Conservation (phyloP, 106 monocot genomes). For the Chionographis japonica region DNA sequence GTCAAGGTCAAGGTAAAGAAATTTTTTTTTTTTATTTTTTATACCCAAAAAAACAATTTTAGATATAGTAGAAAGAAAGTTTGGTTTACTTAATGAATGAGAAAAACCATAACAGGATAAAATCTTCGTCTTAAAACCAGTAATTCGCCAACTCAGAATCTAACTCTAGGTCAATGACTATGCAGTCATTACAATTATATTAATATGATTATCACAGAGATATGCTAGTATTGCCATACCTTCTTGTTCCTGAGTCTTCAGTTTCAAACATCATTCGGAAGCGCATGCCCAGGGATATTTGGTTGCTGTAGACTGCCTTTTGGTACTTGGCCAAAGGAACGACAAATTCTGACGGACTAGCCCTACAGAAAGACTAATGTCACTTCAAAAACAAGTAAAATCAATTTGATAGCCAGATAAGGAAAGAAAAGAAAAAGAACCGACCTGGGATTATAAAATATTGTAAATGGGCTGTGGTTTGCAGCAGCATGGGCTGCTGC, state of each 20-base stretch:
- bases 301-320: slow-evolving; percentile 57
- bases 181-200: background rate
- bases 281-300: slow-evolving; percentile 74
- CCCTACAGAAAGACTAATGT: slow-evolving; percentile 31
- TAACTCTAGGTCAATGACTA: too few relatives aligned
- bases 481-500: slow-evolving; percentile 84
- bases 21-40: too few relatives aligned
- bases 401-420: background rate
- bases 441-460: slow-evolving; percentile 83
- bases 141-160: too few relatives aligned
- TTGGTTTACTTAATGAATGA: too few relatives aligned
- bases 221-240: slow-evolving; percentile 16
- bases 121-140: too few relatives aligned
- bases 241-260: slow-evolving; percentile 79
- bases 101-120: too few relatives aligned
- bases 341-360: slow-evolving; percentile 79
- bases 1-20: too few relatives aligned
- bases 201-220: background rate
- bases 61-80: too few relatives aligned
- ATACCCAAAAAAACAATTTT: too few relatives aligned
- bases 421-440: background rate
- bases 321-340: slow-evolving; percentile 79
- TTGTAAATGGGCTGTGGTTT: slow-evolving; percentile 67
- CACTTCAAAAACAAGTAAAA: background rate
- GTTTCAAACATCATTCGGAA: slow-evolving; percentile 89